A percentile compares a stretch with the other conserved stretches of the same genome.
These are phyloP conservation scores for Patellaria atrata DNA, from an alignment of 495 filamentous ascomycete species.

Conservation along the genomic window DNA sequence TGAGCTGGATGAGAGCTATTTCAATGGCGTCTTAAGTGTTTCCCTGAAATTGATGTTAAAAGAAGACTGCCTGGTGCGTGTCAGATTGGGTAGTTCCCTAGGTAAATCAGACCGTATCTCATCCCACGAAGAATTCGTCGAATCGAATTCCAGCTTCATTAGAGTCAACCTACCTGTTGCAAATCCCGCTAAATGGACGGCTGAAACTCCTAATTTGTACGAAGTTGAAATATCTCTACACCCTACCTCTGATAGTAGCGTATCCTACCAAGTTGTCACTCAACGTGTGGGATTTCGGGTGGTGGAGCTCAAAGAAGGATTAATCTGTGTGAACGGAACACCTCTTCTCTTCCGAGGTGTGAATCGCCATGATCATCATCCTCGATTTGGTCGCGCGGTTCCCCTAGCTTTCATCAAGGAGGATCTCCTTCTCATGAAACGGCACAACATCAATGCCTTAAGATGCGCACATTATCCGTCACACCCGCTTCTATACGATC, in stretches of 20 bases:
- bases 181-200: constrained; percentile 6
- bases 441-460: constrained; percentile 50
- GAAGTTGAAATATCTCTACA: no score
- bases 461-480: constrained; percentile 50
- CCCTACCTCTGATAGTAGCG: neutral
- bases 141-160: neutral
- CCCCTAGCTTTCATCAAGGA: constrained; percentile 39
- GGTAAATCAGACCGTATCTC: no score
- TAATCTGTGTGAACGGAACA: constrained; percentile 44
- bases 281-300: constrained; percentile 47
- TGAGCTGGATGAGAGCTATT: no score
- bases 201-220: constrained; percentile 9
- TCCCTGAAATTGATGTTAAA: neutral
- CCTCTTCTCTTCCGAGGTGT: constrained; percentile 43
- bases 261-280: constrained; percentile 28
- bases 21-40: neutral
- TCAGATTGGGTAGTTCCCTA: no score
- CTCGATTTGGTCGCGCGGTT: constrained; percentile 42
- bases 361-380: constrained; percentile 53
- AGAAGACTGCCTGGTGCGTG: no score
- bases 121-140: neutral
- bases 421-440: constrained; percentile 53
- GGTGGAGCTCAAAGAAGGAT: constrained; percentile 41
- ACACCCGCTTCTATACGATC: no score
- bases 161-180: neutral